A percentile compares a stretch with the other conserved stretches of the same genome.
These are phyloP conservation scores for Aspergillus bombycis DNA, from an alignment of 2,329 filamentous ascomycete genomes.

Conservation along the genomic window DNA sequence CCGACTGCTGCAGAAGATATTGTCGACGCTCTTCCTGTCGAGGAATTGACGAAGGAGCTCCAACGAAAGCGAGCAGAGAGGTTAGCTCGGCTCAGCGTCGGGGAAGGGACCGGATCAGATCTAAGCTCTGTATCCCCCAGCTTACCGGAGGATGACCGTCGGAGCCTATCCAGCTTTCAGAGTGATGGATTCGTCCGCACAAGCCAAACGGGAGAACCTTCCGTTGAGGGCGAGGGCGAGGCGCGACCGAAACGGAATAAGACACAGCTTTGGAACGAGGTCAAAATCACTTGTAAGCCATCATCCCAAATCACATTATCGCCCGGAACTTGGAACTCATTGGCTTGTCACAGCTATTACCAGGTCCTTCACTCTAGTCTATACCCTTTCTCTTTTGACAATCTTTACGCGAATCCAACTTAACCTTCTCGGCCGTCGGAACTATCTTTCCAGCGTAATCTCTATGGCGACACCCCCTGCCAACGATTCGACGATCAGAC, in stretches of 20 bases:
- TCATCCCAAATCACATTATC: not conserved
- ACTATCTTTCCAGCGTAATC: conserved; percentile 94
- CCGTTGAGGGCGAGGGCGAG: conserved; percentile 51
- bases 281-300: conserved; percentile 85
- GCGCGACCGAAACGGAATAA: conserved; percentile 73
- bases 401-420: conserved; percentile 94
- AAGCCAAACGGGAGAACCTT: conserved; percentile 70
- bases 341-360: conserved; percentile 69
- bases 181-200: conserved; percentile 83
- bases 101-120: conserved; percentile 61
- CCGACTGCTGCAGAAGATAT: conserved; percentile 91
- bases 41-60: conserved; percentile 88
- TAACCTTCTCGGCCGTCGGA: conserved; percentile 91
- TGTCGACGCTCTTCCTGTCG: conserved; percentile 83
- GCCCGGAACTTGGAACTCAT: conserved; percentile 16
- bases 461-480: conserved; percentile 78
- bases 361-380: conserved; percentile 86
- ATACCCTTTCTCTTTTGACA: conserved; percentile 84
- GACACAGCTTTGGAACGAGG: conserved; percentile 93
- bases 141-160: conserved; percentile 78
- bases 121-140: conserved; percentile 64
- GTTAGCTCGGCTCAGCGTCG: conserved; percentile 59
- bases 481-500: conserved; percentile 74
- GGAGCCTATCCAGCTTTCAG: conserved; percentile 73
- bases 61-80: conserved; percentile 88